Percentiles rank a stretch among this genome's conserved stretches.
phyloP scores from a whole-genome alignment of 768 basidiomycete species.

The Russula abietina region DNA sequence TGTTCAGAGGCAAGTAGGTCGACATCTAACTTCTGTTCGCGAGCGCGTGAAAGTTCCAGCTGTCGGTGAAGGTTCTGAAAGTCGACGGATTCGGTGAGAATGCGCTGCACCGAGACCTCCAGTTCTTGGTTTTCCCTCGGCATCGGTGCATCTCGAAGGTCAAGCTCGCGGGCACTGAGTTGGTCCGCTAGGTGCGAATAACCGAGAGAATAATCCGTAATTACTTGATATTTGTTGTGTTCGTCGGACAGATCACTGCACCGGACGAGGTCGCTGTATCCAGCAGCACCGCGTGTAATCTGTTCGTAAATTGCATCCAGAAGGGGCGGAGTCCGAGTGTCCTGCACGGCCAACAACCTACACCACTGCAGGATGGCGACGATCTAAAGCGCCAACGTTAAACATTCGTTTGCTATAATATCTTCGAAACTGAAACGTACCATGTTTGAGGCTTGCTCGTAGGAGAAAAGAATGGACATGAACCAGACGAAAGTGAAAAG shows the following conservation, averaged over 20 bases:
- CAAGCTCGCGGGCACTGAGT: neutral
- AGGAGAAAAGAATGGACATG: neutral
- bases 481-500: neutral
- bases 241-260: neutral
- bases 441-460: neutral
- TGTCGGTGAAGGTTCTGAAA: neutral
- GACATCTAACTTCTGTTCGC: neutral
- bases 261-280: neutral
- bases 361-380: neutral
- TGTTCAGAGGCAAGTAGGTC: neutral
- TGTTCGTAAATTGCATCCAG: conserved; percentile 12
- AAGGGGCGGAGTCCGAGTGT: conserved; percentile 2
- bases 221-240: neutral
- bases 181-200: neutral
- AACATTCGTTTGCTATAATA: neutral
- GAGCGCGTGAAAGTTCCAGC: neutral
- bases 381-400: conserved; percentile 2
- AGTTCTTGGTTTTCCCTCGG: neutral
- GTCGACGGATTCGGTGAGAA: neutral
- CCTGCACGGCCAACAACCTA: neutral
- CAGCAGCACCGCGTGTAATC: neutral
- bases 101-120: neutral
- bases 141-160: neutral
- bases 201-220: neutral
- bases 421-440: neutral